Evolutionary conservation across 495 filamentous ascomycete genomes (phyloP), one percentile per base, ranked within the genome.

Genomic region (Mytilinidion resinicola): DNA sequence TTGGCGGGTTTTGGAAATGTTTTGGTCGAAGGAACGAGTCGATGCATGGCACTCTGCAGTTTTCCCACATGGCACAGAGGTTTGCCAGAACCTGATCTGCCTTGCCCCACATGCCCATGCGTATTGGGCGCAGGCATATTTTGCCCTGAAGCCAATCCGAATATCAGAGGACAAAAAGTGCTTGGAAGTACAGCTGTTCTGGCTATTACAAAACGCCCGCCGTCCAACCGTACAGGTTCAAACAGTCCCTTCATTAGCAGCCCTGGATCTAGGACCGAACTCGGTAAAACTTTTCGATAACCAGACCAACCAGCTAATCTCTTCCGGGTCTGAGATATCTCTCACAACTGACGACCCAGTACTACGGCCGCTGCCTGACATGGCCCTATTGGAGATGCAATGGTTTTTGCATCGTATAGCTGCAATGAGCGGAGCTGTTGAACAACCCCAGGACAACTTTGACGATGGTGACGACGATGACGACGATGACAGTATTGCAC

Each of bases 331-430:
- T 14, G 37, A 39, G 14, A 39, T 39, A n/a, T n/a, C n/a, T n/a
- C n/a, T n/a, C n/a, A n/a, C n/a, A n/a, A n/a, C n/a, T n/a, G n/a
- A n/a, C n/a, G 37, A 39, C 37, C 37, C 37, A 39, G 37, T 9
- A 14, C 8, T 12, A 53, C 17, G 17, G 21, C 50, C 17, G 9
- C 50, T 34, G 50, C 50, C 17, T 38, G 50, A 53, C 17, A 34
- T 53, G 12, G 35, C 10, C 8, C 11, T 53, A 12, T 34, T 53
- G 25, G 50, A 53, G 50, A 37, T 53, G 50, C 44, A 49, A 49
- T 49, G 44, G 44, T 49, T 49, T 49, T 39, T 39, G 14, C 37
- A 39, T 14, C 37, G 37, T n/a, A n/a, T n/a, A n/a, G n/a, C n/a
- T n/a, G n/a, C n/a, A n/a, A n/a, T n/a, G n/a, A n/a, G n/a, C n/a